Evolutionary conservation across 768 basidiomycete species (phyloP), one percentile per base, ranked within the genome.

Genomic region (Suillus lakei): DNA sequence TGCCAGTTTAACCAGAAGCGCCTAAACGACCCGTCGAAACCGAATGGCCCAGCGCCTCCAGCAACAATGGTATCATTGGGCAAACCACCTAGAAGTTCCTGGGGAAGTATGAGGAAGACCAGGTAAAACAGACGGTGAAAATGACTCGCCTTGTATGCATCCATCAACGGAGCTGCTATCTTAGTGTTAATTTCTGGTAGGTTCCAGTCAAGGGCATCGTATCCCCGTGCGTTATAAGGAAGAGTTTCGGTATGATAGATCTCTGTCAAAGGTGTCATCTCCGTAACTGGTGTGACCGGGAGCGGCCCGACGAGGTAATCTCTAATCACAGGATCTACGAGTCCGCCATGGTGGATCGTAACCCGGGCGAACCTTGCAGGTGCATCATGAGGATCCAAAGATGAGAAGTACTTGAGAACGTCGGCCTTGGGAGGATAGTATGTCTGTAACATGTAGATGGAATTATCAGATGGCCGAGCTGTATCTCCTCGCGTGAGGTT

Each of bases 271-370:
- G 73, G 74, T 18, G 76, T 72, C 55, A 88, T 74, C 3, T 51
- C 69, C 3, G 86, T 85, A n/a, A 72, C 60, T 4, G 64, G 60
- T 32, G 78, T 72, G 23, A 86, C 69, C 4, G 88, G 87, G 9
- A 89, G 76, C 2, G 88, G 88, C 0, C 88, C 88, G 15, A 89
- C 81, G 6, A 88, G 74, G 68, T 88, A 87, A 68, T 88, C 85
- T 61, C 74, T 78, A 38, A 88, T 81, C 23, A 75, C 69, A 10
- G 85, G 85, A 9, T 73, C 76, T 5, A 68, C 64, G 15, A 68
- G 70, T 8, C 78, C 78, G 26, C 85, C 86, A 72, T 86, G 82
- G 66, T 85, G 82, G 56, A 89, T 76, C 26, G 81, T 81, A 16
- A 84, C 84, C 61, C 82, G 78, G 16, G 87, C 85, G 66, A 79